Evolutionary conservation across 257 asterid species (phyloP).

Genomic region (Osmanthus fragrans): DNA sequence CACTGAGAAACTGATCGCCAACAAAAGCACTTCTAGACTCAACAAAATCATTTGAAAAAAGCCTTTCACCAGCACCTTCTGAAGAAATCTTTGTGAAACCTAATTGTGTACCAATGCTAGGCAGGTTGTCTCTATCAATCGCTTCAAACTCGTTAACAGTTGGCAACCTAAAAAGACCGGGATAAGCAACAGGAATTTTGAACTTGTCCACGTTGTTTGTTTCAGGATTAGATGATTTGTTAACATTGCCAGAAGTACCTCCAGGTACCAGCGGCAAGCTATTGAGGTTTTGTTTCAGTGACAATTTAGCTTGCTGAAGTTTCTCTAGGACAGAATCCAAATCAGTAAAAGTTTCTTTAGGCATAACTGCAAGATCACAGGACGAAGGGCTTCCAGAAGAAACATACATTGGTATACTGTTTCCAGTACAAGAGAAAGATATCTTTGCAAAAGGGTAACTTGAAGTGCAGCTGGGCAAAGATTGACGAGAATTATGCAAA

Average conservation of each 20-base stretch:
- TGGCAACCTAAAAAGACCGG: conserved; percentile 77
- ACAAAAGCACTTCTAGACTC: conserved; percentile 34
- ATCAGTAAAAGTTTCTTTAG: conserved; percentile 39
- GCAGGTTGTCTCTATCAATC: conserved; percentile 19
- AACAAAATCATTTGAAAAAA: conserved; percentile 30
- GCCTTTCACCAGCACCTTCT: conserved; percentile 24
- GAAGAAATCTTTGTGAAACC: conserved; percentile 30
- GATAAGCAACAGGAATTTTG: conserved; percentile 47
- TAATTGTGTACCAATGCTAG: conserved; percentile 17
- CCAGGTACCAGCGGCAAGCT: conserved; percentile 21
- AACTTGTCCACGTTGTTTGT: conserved; percentile 21
- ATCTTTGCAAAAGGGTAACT: conserved; percentile 16
- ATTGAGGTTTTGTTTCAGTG: conserved; percentile 52
- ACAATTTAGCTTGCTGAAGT: conserved; percentile 63
- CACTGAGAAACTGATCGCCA: conserved; percentile 20
- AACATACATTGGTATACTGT: conserved; percentile 16
- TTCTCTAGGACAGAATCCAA: conserved; percentile 62
- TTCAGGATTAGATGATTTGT: conserved; percentile 31
- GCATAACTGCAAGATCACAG: conserved; percentile 49
- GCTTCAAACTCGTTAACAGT: conserved; percentile 49
- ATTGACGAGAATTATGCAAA: conserved; percentile 17
- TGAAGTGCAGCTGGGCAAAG: conserved; percentile 4
- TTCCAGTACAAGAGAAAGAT: conserved; percentile 21
- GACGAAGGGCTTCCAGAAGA: conserved; percentile 30
- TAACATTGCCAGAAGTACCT: conserved; percentile 22